Conservation (phyloP, 768 basidiomycete species). For the Kwoniella mangroviensis region DNA sequence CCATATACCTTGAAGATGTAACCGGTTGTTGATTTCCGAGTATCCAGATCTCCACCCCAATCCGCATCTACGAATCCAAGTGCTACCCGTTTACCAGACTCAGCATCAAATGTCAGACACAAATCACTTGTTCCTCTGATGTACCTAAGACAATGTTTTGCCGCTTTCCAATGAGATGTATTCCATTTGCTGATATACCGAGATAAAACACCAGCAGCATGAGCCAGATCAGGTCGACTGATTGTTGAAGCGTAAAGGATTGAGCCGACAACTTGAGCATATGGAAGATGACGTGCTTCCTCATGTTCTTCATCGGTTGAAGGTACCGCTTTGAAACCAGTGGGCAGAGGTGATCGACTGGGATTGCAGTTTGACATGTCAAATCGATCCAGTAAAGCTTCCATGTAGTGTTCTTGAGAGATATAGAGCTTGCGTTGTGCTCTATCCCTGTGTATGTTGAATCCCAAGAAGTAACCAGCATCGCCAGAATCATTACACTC, state of each 20-base stretch:
- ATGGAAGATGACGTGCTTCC: conserved; percentile 8
- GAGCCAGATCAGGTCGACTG: conserved; percentile 11
- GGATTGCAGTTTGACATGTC: conserved; percentile 16
- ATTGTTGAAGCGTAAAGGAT: conserved; percentile 24
- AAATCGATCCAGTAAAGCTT: conserved; percentile 15
- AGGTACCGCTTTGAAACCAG: conserved; percentile 2
- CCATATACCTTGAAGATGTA: conserved; percentile 58
- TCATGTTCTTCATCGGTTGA: background rate
- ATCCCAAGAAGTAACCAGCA: conserved; percentile 37
- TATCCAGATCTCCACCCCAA: conserved; percentile 48
- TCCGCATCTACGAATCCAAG: conserved; percentile 52
- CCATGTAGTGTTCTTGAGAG: conserved; percentile 22
- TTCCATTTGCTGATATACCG: conserved; percentile 25
- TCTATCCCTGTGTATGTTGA: conserved; percentile 47
- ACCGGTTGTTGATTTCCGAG: conserved; percentile 57
- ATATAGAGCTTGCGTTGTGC: conserved; percentile 17
- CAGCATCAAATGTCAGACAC: conserved; percentile 23
- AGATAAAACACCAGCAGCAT: conserved; percentile 13
- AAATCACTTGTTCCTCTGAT: conserved; percentile 30
- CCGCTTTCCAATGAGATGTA: conserved; percentile 31
- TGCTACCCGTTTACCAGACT: conserved; percentile 50
- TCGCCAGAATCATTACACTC: conserved; percentile 14
- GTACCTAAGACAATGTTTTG: conserved; percentile 36
- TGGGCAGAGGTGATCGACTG: background rate
- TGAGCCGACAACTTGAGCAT: conserved; percentile 19